These are phyloP conservation scores for Puccinia polysora DNA, from an alignment of 1,284 basidiomycete species.

Conservation along the genomic window DNA sequence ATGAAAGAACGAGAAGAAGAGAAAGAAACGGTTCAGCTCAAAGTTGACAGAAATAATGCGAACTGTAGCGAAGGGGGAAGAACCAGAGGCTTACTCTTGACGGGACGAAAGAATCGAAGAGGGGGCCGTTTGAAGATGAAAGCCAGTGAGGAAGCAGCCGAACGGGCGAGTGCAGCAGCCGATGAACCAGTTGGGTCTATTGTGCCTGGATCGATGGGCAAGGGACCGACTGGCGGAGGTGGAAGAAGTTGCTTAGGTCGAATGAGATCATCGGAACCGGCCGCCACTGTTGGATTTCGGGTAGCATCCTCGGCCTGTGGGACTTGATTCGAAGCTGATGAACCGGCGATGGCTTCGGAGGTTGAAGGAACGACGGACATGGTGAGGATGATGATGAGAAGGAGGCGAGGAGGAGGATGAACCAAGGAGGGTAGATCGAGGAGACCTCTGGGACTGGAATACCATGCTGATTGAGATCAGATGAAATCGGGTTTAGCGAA, in stretches of 20 bases:
- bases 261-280: neutral
- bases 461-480: no score
- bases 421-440: no score
- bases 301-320: no score
- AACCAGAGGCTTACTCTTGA: slow-evolving; percentile 10
- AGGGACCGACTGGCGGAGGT: slow-evolving; percentile 26
- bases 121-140: slow-evolving; percentile 36
- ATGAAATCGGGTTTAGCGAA: no score
- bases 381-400: no score
- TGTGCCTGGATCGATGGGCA: slow-evolving; percentile 27
- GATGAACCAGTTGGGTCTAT: slow-evolving; percentile 12
- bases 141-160: slow-evolving; percentile 22
- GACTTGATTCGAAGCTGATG: no score
- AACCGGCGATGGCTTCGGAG: no score
- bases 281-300: neutral
- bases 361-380: no score
- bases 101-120: slow-evolving; percentile 36
- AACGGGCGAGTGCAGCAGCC: slow-evolving; percentile 19
- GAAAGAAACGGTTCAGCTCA: neutral
- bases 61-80: neutral
- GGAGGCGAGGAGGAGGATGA: no score
- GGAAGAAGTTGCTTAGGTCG: neutral
- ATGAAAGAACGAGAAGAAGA: neutral
- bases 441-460: no score
- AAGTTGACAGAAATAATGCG: neutral